Evolutionary conservation across 2,329 filamentous ascomycete species (phyloP).

Genomic region (Mycosphaerella arachidis): DNA sequence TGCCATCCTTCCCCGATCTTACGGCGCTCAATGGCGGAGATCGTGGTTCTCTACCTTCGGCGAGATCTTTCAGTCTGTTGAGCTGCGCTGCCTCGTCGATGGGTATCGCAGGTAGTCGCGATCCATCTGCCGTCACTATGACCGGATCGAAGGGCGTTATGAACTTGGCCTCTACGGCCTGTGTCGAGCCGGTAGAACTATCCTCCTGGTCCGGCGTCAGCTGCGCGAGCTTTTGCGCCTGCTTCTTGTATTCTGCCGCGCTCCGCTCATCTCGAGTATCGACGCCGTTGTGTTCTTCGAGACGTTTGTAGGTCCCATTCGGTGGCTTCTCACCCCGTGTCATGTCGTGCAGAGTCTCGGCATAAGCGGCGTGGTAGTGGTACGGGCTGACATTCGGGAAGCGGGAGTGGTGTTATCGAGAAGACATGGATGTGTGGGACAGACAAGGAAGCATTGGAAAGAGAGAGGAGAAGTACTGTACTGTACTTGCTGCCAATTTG

Average conservation of each 20-base stretch:
- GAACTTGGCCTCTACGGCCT: slow-evolving; percentile 58
- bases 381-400: background rate
- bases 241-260: slow-evolving; percentile 53
- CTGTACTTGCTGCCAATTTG: background rate
- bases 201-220: slow-evolving; percentile 39
- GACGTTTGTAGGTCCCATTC: background rate
- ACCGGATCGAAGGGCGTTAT: slow-evolving; percentile 67
- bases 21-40: slow-evolving; percentile 30
- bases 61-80: slow-evolving; percentile 57
- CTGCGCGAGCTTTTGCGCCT: slow-evolving; percentile 49
- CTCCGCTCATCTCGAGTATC: background rate
- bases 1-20: slow-evolving; percentile 41
- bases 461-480: background rate
- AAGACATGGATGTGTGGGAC: background rate
- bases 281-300: background rate
- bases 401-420: background rate
- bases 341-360: background rate
- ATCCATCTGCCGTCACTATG: slow-evolving; percentile 63
- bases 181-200: slow-evolving; percentile 43
- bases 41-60: slow-evolving; percentile 38
- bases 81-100: slow-evolving; percentile 66
- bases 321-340: background rate
- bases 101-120: slow-evolving; percentile 64
- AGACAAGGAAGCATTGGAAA: background rate
- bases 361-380: background rate